Base-by-base conservation (phyloP, 305 asterid genomes). In the Fraxinus angustifolia region DNA sequence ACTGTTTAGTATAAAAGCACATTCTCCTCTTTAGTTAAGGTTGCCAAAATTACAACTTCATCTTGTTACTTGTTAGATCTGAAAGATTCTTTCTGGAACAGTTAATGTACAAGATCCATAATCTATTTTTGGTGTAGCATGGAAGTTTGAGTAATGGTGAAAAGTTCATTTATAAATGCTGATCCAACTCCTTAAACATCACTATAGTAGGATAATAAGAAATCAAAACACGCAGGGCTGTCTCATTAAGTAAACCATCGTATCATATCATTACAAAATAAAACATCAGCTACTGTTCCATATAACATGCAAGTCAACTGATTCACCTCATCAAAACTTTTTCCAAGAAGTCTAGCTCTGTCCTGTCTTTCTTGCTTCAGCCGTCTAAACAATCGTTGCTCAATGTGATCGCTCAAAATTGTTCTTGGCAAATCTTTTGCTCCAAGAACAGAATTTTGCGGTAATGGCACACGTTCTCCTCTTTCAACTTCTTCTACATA, bases 401-500 rank as follows among this genome's bases (percentile, higher is more conserved):
- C 99, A 87, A 95, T 91, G 86, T 91, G 97, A 89, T 94, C 98
- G 11, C 99, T 95, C 81, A 95, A 92, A 84, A 89, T 87, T 62
- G 98, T 94, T 89, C 92, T 88, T 50, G 99, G 98, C 78, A 94
- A 90, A 86, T 94, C 99, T 88, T 91, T 89, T 80, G 97, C 98
- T 88, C 97, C 99, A 82, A 95, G 98, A 87, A 95, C 99, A 88
- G 98, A 94, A 88, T 92, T 92, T 75, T 91, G 97, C 0, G 94
- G 94, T 78, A 92, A 88, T 50, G 97, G 98, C 65, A 70, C 82
- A n/a, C 98, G 96, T 83, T 94, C 97, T 77, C 98, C 99, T 81
- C 88, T 87, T 85, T 95, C 97, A 86, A 94, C 90, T 90, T 95
- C 99, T 83, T 67, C 82, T 68, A 92, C 78, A 79, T 95, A 95